Base-by-base conservation (phyloP, 2,329 filamentous ascomycete species). In the Microdochium nivale region DNA sequence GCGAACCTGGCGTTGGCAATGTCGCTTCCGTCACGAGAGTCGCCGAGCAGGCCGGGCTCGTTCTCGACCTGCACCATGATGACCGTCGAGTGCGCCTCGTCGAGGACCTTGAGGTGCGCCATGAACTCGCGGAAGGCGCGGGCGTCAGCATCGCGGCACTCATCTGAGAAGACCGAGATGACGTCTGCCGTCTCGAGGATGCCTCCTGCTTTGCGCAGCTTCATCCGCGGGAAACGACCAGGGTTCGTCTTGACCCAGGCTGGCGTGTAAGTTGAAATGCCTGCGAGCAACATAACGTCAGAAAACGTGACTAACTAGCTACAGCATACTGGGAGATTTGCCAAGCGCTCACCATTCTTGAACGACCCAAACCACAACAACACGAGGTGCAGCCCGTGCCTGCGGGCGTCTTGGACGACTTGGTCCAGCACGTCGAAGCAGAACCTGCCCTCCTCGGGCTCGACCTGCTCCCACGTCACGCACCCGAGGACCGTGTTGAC, bases 11-110 rank as follows among this genome's bases (percentile, higher is more conserved):
- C 59, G 19, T 77, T 64, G 1, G 74, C 76, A 5, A 59, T 58
- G 1, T 58, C 57, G 2, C 68, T 73, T 2, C 71, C 64, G 56
- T 79, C 78, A 23, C 76, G 67, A 8, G 71, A 78, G 56, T 80
- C 77, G 0, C 76, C 75, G 0, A 80, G 63, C 0, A 80, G 53
- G 0, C 78, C 77, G 0, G 68, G 69, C 62, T 80, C 77, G 43
- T 80, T 80, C 60, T 81, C 74, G n/a, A 81, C 76, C 54, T 80
- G 77, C 0, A 79, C 70, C 77, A 80, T 80, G 2, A 80, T 55
- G 0, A 80, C 76, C 0, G 76, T 80, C 2, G 64, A 68, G 44
- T 79, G 66, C 11, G 67, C 59, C 1, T 61, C 62, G 47, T 80
- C 76, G 3, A 79, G 58, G 2, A 73, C 61, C 7, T 69, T 68